Evolutionary conservation across 2,329 filamentous ascomycete genomes (phyloP).

Genomic region (Beauveria sp.): DNA sequence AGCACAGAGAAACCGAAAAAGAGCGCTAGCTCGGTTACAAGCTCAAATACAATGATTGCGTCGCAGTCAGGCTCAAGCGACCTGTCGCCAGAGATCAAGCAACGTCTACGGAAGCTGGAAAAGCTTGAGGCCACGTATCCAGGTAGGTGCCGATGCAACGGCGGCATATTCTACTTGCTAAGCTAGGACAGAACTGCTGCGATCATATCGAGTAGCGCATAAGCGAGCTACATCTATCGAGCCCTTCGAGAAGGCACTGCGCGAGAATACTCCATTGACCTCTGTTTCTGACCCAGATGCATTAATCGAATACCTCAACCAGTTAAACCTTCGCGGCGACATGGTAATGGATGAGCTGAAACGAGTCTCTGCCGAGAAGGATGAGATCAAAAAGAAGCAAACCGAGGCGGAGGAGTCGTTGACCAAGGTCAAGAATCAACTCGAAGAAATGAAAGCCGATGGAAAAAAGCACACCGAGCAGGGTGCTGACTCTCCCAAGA

Average conservation of each 20-base stretch:
- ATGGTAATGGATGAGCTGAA: slow-evolving; percentile 95
- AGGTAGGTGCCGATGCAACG: slow-evolving; percentile 41
- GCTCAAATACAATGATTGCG: slow-evolving; percentile 13
- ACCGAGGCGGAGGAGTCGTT: slow-evolving; percentile 60
- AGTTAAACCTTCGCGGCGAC: slow-evolving; percentile 76
- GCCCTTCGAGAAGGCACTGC: slow-evolving; percentile 82
- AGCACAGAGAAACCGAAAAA: slow-evolving; percentile 6
- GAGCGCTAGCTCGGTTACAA: slow-evolving; percentile 13
- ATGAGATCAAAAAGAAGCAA: slow-evolving; percentile 68
- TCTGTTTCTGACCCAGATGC: slow-evolving; percentile 81
- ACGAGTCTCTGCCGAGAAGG: slow-evolving; percentile 72
- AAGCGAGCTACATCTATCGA: slow-evolving; percentile 80
- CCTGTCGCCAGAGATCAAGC: slow-evolving; percentile 64
- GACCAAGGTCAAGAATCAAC: slow-evolving; percentile 55
- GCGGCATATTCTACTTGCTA: neutral
- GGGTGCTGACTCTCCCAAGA: neutral
- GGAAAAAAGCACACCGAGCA: slow-evolving; percentile 21
- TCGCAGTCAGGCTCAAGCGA: slow-evolving; percentile 33
- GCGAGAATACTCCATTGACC: slow-evolving; percentile 85
- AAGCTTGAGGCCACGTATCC: slow-evolving; percentile 84
- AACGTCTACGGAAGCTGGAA: slow-evolving; percentile 76
- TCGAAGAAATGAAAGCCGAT: slow-evolving; percentile 50
- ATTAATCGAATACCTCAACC: slow-evolving; percentile 82
- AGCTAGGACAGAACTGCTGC: slow-evolving; percentile 60
- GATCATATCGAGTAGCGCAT: slow-evolving; percentile 88